Evolutionary conservation across 352 stramenopile genomes (phyloP), one percentile per base, ranked within the genome.

Genomic region (Globisporangium recalcitrans): DNA sequence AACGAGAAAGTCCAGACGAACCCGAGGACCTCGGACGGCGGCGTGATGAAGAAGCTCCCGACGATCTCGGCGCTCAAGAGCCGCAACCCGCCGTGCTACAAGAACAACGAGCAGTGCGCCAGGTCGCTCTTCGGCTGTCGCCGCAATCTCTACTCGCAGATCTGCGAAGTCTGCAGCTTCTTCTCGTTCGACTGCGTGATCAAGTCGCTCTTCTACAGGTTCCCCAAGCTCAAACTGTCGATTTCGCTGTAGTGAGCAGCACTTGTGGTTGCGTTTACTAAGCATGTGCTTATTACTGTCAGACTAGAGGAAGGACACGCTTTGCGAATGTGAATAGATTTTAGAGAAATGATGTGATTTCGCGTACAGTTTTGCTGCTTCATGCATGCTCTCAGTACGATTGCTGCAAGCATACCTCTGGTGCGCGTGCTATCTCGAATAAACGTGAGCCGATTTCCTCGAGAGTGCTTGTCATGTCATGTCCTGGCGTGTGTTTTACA

Each of bases 11-110:
- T 85, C 13, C 46, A 56, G 19, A 68, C 44, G 7, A 75, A 80
- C 48, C 31, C 70, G 0, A 64, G 34, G 48, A 77, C 69, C 0
- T 60, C 52, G 7, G 75, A 85, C 40, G 74, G 69, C n/a, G 74
- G 73, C 21, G n/a, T 72, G 36, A 83, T 87, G 76, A 59, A 76
- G 58, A 42, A 69, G 8, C 47, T 90, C 9, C 81, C 81, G 2
- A 73, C 71, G 0, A 63, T 75, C 13, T 49, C 58, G 9, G 54
- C 47, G 1, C 64, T 90, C 11, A 74, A 60, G 2, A 59, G 46
- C 4, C 31, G 36, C 9, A 90, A 90, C 59, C 77, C 81, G 19
- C 71, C 74, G 19, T 90, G 80, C 63, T 90, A 87, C 60, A 58
- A 74, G 49, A 90, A 88, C 70, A 87, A 73, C 53, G 44, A 68